These are phyloP conservation scores for Chlorophyllum brunneum DNA, from an alignment of 768 basidiomycete genomes.

Conservation along the genomic window DNA sequence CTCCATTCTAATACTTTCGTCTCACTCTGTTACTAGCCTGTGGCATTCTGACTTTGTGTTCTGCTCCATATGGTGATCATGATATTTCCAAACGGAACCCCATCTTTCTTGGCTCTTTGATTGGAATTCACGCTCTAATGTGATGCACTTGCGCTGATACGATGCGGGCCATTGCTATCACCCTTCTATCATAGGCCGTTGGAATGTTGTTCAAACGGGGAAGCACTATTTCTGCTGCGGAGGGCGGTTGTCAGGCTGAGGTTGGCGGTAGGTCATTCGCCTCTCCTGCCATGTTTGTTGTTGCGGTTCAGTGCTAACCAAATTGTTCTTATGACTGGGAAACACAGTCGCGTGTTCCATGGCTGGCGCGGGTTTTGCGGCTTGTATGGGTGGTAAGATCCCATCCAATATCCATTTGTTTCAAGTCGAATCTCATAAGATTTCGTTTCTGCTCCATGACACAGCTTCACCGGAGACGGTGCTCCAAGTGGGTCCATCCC, in stretches of 20 bases:
- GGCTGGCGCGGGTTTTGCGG: conserved; percentile 92
- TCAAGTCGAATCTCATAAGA: background rate
- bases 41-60: too few relatives aligned
- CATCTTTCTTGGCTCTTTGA: too few relatives aligned
- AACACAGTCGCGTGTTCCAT: conserved; percentile 84
- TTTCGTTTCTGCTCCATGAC: background rate
- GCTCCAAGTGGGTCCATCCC: conserved; percentile 48
- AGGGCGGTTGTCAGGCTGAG: conserved; percentile 94
- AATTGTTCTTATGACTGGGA: background rate
- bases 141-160: background rate
- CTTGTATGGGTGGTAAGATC: conserved; percentile 81
- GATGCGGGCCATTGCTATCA: background rate
- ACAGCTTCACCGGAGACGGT: conserved; percentile 79
- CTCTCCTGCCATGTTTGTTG: background rate
- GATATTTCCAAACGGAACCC: too few relatives aligned
- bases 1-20: too few relatives aligned
- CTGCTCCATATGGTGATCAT: too few relatives aligned
- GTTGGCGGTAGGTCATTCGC: conserved; percentile 66
- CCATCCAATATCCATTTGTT: conserved; percentile 5
- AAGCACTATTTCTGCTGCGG: conserved; percentile 95
- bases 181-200: conserved; percentile 49
- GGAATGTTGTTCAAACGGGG: conserved; percentile 97
- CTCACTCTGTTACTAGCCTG: too few relatives aligned
- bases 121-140: background rate
- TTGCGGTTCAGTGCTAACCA: background rate